Evolutionary conservation across 1,284 basidiomycete species (phyloP).

Genomic region (Trichosporon sp.): DNA sequence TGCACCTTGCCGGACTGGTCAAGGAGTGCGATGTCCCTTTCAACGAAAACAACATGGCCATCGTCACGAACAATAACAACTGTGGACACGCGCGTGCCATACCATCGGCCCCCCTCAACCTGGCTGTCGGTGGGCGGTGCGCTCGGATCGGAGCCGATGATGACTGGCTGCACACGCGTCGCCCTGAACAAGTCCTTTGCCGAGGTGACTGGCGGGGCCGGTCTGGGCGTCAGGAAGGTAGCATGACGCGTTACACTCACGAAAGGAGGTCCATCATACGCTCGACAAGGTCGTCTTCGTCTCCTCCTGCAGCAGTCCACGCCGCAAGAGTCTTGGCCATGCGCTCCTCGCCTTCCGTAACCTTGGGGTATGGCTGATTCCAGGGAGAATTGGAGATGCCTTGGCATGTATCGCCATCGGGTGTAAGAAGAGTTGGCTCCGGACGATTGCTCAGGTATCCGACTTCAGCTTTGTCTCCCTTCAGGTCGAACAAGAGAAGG

Average conservation of each 20-base stretch:
- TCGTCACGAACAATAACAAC: slow-evolving; percentile 41
- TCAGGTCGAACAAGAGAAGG: slow-evolving; percentile 41
- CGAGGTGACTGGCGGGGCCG: slow-evolving; percentile 5
- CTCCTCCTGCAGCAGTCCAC: slow-evolving; percentile 19
- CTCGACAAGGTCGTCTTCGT: slow-evolving; percentile 29
- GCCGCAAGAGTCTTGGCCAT: slow-evolving; percentile 27
- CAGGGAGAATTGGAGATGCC: slow-evolving; percentile 43
- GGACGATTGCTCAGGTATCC: slow-evolving; percentile 43
- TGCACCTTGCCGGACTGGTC: slow-evolving; percentile 26
- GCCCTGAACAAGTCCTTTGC: slow-evolving; percentile 21
- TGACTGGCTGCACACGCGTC: slow-evolving; percentile 32
- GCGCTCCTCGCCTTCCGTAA: slow-evolving; percentile 29
- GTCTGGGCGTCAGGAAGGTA: background rate
- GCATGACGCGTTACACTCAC: slow-evolving; percentile 24
- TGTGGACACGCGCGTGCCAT: slow-evolving; percentile 45
- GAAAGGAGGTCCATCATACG: slow-evolving; percentile 37
- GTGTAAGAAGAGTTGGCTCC: slow-evolving; percentile 15
- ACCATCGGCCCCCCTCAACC: slow-evolving; percentile 26
- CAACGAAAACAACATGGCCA: slow-evolving; percentile 41
- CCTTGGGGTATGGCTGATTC: slow-evolving; percentile 42
- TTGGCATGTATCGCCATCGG: background rate
- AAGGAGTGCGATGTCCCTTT: slow-evolving; percentile 37
- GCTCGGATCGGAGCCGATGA: slow-evolving; percentile 17
- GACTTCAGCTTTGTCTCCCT: slow-evolving; percentile 19
- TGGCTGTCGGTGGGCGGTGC: background rate